Evolutionary conservation across 129 eudicot genomes (phyloP).

Genomic region (Sambucus nigra): DNA sequence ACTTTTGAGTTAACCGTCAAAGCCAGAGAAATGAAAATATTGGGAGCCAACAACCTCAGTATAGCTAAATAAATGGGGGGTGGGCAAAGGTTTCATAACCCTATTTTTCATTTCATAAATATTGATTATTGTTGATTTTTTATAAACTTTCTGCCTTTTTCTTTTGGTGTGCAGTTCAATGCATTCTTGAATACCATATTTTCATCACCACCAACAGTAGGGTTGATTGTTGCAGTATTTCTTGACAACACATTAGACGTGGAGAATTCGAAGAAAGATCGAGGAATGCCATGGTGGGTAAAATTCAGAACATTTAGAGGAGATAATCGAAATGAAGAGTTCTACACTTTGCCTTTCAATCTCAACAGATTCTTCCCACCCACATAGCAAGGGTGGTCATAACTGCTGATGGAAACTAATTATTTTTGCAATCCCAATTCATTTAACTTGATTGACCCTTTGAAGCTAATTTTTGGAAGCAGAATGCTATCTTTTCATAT

Average conservation of each 20-base stretch:
- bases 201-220: conserved; percentile 49
- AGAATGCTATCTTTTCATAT: background rate
- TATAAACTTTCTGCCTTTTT: background rate
- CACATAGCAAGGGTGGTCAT: conserved; percentile 18
- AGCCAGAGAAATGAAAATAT: too few species aligned
- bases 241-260: conserved; percentile 66
- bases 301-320: conserved; percentile 64
- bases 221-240: conserved; percentile 45
- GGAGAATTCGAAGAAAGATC: conserved; percentile 54
- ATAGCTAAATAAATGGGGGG: too few species aligned
- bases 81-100: too few species aligned
- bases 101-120: too few species aligned
- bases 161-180: conserved; percentile 36
- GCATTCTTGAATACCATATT: conserved; percentile 53
- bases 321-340: conserved; percentile 57
- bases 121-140: too few species aligned
- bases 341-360: conserved; percentile 61
- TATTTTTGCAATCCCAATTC: too few species aligned
- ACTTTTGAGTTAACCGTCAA: too few species aligned
- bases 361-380: conserved; percentile 70
- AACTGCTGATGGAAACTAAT: background rate
- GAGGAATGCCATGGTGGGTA: conserved; percentile 81
- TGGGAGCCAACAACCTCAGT: too few species aligned
- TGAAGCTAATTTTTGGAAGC: background rate
- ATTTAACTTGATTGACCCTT: background rate